Conservation (phyloP, 225 moss, liverwort and hornwort genomes). For the Bryoerythrophyllum caledonicum region DNA sequence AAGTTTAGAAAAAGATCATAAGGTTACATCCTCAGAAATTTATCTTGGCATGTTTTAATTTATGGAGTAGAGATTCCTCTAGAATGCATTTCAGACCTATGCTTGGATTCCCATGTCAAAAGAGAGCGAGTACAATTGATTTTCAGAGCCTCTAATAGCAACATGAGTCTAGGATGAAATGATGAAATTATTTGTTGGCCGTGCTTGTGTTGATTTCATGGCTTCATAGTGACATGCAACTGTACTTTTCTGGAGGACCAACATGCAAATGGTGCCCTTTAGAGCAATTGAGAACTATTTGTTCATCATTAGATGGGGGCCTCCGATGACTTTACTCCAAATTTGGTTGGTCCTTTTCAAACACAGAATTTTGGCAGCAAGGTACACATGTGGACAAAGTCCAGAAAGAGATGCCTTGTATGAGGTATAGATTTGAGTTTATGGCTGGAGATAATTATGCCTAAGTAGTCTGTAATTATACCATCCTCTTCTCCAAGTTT, state of each 20-base stretch:
- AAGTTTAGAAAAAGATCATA: too few relatives aligned
- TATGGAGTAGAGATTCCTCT: too few relatives aligned
- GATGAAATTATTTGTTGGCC: neutral
- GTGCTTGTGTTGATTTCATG: neutral
- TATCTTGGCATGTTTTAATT: too few relatives aligned
- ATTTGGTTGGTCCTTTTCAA: conserved; percentile 36
- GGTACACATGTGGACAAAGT: neutral
- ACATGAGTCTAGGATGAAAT: conserved; percentile 21
- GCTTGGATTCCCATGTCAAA: conserved; percentile 15
- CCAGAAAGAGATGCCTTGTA: too few relatives aligned
- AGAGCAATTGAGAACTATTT: conserved; percentile 14
- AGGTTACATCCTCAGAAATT: too few relatives aligned
- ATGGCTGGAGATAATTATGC: too few relatives aligned
- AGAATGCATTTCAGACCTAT: neutral
- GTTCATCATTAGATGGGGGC: neutral
- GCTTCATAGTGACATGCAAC: too few relatives aligned
- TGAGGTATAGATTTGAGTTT: too few relatives aligned
- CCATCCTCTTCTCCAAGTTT: too few relatives aligned
- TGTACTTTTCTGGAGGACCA: conserved; percentile 8
- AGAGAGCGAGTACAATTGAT: neutral
- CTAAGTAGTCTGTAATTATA: too few relatives aligned
- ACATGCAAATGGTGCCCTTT: conserved; percentile 34
- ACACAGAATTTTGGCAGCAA: neutral
- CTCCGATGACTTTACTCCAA: conserved; percentile 16
- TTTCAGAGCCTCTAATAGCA: neutral